Conservation (phyloP, 257 asterid species). For the Primulina huaijiensis region DNA sequence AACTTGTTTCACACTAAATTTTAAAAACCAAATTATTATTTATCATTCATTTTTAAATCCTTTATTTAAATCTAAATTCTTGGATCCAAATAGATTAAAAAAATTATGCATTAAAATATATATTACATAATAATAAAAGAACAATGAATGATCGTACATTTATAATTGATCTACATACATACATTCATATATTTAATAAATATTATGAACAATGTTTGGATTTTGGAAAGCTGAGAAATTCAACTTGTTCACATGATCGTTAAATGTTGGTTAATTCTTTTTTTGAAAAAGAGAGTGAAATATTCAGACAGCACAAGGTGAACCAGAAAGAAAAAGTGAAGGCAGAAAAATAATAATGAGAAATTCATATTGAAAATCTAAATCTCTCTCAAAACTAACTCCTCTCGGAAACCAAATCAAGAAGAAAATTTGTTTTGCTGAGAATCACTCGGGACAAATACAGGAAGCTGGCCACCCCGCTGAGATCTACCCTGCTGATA, state of each 20-base stretch:
- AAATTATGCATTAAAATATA: no score
- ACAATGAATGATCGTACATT: no score
- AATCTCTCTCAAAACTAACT: conserved; percentile 8
- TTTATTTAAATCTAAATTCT: no score
- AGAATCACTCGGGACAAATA: conserved; percentile 83
- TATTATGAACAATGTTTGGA: not conserved
- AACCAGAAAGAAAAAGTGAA: not conserved
- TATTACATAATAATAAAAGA: no score
- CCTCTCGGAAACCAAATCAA: conserved; percentile 26
- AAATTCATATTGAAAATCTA: conserved; percentile 23
- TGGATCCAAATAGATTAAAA: no score
- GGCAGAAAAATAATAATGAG: not conserved
- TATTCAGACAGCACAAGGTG: not conserved
- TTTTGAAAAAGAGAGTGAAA: not conserved
- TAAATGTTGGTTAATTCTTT: no score
- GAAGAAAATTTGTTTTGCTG: conserved; percentile 65
- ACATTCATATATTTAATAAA: no score
- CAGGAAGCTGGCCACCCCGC: conserved; percentile 94
- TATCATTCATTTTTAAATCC: no score
- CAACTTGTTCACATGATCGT: not conserved
- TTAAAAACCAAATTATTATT: no score
- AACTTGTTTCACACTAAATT: no score
- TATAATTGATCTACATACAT: no score
- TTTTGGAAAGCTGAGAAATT: not conserved
- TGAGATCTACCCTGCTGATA: conserved; percentile 80